Evolutionary conservation across 2,329 filamentous ascomycete genomes (phyloP).

Genomic region (Aspergillus glaucus): DNA sequence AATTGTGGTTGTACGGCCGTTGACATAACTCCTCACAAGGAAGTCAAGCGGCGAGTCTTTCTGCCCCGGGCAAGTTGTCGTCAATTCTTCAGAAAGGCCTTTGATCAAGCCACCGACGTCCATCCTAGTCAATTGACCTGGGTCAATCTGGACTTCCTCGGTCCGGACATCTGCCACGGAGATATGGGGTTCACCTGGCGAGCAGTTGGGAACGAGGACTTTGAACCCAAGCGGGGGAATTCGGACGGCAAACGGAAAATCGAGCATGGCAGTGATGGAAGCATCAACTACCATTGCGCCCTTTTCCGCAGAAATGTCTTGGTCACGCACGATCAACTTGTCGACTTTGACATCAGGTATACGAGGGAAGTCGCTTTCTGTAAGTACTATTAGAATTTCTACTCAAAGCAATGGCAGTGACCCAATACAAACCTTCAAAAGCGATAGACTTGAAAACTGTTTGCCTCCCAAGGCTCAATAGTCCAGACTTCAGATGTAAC

Average conservation of each 20-base stretch:
- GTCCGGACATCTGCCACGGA: constrained; percentile 71
- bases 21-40: constrained; percentile 73
- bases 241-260: constrained; percentile 69
- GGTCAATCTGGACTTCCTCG: constrained; percentile 58
- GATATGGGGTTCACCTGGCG: constrained; percentile 64
- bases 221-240: constrained; percentile 78
- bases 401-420: constrained; percentile 35
- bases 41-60: constrained; percentile 76
- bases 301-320: constrained; percentile 47
- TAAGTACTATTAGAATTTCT: constrained; percentile 26
- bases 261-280: constrained; percentile 64
- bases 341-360: constrained; percentile 79
- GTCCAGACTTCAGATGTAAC: constrained; percentile 69
- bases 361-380: constrained; percentile 60
- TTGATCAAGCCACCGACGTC: constrained; percentile 66
- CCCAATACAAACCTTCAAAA: constrained; percentile 74
- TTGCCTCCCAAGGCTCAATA: constrained; percentile 73
- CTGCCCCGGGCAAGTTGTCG: constrained; percentile 66
- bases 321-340: constrained; percentile 71
- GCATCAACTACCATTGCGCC: constrained; percentile 75
- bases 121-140: constrained; percentile 61
- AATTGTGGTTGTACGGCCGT: constrained; percentile 69
- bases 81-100: constrained; percentile 67
- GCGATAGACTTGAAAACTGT: constrained; percentile 65
- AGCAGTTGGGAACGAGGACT: constrained; percentile 77